Evolutionary conservation across 371 early-diverging fungal species (phyloP).

Genomic region (Lichtheimia hyalospora): DNA sequence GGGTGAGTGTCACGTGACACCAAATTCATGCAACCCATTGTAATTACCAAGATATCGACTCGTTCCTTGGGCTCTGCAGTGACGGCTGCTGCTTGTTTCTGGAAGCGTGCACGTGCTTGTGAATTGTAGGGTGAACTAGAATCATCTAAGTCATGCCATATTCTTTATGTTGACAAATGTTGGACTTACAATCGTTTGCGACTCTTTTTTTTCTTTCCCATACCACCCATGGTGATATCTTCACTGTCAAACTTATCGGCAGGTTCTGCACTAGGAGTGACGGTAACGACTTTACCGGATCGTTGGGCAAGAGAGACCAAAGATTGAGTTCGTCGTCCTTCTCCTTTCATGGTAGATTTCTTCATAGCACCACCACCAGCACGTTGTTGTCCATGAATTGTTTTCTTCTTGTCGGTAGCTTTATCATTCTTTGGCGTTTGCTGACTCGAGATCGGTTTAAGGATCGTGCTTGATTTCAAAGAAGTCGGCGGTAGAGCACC

Average conservation of each 20-base stretch:
- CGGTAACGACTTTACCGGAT: slow-evolving; percentile 22
- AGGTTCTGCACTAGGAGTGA: slow-evolving; percentile 18
- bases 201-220: slow-evolving; percentile 27
- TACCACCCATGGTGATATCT: slow-evolving; percentile 39
- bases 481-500: slow-evolving; percentile 5
- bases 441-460: not conserved
- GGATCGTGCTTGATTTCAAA: not conserved
- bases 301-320: slow-evolving; percentile 25
- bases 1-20: not conserved
- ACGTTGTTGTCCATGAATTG: not conserved
- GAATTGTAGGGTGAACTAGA: slow-evolving; percentile 38
- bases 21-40: not conserved
- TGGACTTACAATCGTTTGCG: slow-evolving; percentile 29
- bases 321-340: slow-evolving; percentile 9
- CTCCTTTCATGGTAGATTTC: slow-evolving; percentile 19
- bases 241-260: slow-evolving; percentile 21
- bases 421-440: slow-evolving; percentile 8
- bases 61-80: slow-evolving; percentile 17
- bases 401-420: not conserved
- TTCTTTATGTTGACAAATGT: not conserved
- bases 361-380: slow-evolving; percentile 24
- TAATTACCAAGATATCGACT: slow-evolving; percentile 31
- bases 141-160: not conserved
- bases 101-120: slow-evolving; percentile 16
- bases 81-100: not conserved